phyloP scores from a whole-genome alignment of 108 stramenopile genomes.

The Nitzschia putrida region DNA sequence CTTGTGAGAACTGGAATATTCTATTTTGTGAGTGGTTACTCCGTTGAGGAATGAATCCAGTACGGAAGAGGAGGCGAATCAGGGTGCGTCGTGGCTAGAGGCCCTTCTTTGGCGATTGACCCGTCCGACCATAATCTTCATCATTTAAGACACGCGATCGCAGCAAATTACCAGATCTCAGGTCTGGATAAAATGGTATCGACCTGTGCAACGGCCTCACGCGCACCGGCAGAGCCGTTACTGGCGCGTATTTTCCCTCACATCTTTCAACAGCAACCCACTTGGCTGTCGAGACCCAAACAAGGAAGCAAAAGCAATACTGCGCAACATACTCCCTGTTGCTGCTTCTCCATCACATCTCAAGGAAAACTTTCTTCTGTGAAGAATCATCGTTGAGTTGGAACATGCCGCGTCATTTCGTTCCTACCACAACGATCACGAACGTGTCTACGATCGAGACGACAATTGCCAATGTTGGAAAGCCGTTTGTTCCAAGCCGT shows the following conservation, averaged over 20 bases:
- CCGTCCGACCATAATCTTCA: background rate
- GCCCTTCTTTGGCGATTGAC: background rate
- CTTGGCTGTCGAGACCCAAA: background rate
- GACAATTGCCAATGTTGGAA: constrained; percentile 14
- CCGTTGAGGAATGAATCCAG: background rate
- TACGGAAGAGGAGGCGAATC: background rate
- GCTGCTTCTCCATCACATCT: background rate
- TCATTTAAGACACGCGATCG: background rate
- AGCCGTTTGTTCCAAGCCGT: constrained; percentile 21
- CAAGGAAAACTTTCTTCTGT: background rate
- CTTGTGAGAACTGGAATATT: background rate
- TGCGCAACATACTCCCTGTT: background rate
- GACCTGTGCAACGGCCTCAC: background rate
- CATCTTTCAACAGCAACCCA: background rate
- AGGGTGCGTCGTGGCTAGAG: background rate
- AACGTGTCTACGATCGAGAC: constrained; percentile 20
- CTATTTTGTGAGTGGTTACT: background rate
- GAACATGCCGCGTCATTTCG: constrained; percentile 15
- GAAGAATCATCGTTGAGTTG: background rate
- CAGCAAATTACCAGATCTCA: background rate
- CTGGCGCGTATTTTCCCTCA: background rate
- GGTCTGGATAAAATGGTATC: background rate
- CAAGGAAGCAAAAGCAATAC: constrained; percentile 1
- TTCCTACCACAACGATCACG: background rate
- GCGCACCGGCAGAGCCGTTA: constrained; percentile 4